Base-by-base conservation (phyloP, 345 rosid species). In the Eutrema yunnanense region DNA sequence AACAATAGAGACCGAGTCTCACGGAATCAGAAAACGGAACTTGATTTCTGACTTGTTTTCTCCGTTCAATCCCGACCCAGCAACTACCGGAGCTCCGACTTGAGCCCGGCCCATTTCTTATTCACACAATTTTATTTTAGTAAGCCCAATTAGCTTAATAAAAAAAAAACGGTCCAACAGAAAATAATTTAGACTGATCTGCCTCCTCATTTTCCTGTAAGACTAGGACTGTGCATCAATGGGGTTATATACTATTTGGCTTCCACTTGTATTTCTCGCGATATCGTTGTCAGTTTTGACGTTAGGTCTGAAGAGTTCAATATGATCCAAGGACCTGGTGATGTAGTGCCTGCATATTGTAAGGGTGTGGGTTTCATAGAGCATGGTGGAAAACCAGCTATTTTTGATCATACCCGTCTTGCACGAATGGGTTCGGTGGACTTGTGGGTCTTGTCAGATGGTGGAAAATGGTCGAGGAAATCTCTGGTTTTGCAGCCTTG, bases 231-330 rank as follows among this genome's bases (percentile, higher is more conserved):
- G 10, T 51, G 58, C 61, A 55, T 68, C 53, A 7, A 10, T 6
- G 75, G 68, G 50, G 68, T 61, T 61, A 40, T 71, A 29, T 29
- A 71, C 60, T 58, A 70, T 58, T 0, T n/a, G 38, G 71, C 50
- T 49, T 6, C 2, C 16, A 44, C 11, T 29, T 0, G 6, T 27
- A 13, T 2, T 4, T 19, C 5, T 33, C n/a, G 5, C 13, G 3
- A 43, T 4, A 12, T 3, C 13, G 3, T 69, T 26, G 22, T 47
- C 7, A 12, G 65, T 10, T 47, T 58, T 27, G 66, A 70, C 40
- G 65, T 70, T 26, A 48, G 66, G 30, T 58, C 57, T 36, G 58
- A 70, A 48, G 11, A 36, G 19, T 36, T 59, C 6, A 27, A 0
- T 26, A 37, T 9, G 8, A 47, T 48, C 57, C 48, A 47, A 58